Percentiles rank a stretch among this genome's conserved stretches.
Evolutionary conservation across 495 filamentous ascomycete genomes (phyloP).

Genomic region (Talaromyces stipitatus): DNA sequence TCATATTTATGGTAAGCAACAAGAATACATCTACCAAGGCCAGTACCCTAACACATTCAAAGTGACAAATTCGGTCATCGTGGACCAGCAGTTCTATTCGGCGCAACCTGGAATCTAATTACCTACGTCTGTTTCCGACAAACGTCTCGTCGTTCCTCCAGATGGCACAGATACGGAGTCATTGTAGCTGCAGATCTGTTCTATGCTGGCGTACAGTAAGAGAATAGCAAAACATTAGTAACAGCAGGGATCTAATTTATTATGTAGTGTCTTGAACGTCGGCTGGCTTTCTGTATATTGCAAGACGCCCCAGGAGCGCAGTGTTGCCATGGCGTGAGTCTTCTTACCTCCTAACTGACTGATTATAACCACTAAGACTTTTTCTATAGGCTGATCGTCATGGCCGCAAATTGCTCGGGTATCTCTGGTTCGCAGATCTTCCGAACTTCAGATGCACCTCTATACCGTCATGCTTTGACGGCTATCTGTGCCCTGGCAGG

Average conservation of each 20-base stretch:
- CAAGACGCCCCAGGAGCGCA: constrained; percentile 36
- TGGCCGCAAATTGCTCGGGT: constrained; percentile 46
- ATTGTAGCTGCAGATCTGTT: constrained; percentile 41
- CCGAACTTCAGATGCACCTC: constrained; percentile 40
- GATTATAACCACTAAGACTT: neutral
- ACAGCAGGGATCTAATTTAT: neutral
- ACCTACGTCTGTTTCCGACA: constrained; percentile 26
- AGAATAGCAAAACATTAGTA: constrained; percentile 16
- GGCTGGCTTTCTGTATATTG: constrained; percentile 43
- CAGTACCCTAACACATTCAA: too few species aligned
- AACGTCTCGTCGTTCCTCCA: constrained; percentile 9
- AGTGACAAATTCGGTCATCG: constrained; percentile 39
- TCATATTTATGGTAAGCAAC: constrained; percentile 29
- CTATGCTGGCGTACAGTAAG: constrained; percentile 45
- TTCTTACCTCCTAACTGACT: neutral
- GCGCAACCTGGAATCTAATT: constrained; percentile 39
- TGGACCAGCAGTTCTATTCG: constrained; percentile 31
- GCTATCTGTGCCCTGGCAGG: constrained; percentile 25
- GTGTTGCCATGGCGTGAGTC: constrained; percentile 46
- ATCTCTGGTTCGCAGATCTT: constrained; percentile 50
- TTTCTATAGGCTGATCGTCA: constrained; percentile 37
- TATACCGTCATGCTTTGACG: constrained; percentile 38
- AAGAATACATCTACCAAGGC: neutral
- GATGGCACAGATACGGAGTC: constrained; percentile 36
- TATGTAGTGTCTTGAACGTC: constrained; percentile 32